Evolutionary conservation across 306 rosid genomes (phyloP), one percentile per base, ranked within the genome.

Genomic region (Adenanthera pavonina): DNA sequence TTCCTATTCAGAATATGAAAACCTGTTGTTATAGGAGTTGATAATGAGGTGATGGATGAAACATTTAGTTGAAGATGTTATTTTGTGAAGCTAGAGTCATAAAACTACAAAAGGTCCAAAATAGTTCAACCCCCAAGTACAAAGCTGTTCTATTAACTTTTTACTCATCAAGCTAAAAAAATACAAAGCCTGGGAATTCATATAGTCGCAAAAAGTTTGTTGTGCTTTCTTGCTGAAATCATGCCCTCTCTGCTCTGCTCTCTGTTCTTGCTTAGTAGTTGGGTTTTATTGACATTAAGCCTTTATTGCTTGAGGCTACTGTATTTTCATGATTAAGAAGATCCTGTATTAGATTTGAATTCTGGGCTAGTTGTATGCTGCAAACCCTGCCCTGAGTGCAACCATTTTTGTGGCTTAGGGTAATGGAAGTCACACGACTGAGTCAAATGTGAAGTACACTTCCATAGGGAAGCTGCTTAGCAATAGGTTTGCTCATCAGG

Each of bases 401-500:
- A 66, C 25, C 75, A 3, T 44, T 82, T 84, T 60, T 72, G 19
- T 86, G 69, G 77, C 88, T 78, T 91, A 93, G 98, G 88, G 76
- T 57, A 81, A 89, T 33, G 88, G 85, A 82, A 78, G 79, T 68
- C 52, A 52, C 10, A 11, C 33, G 56, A 74, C 36, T 49, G 85
- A 91, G 86, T 80, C 91, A 35, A 85, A 74, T 80, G 77, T 68
- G 53, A 72, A 51, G 16, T 59, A 80, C 82, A 76, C 87, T 78
- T 88, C 97, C 40, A 78, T 90, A 34, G 94, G 91, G 80, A 93
- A 90, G 89, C 91, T 96, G 65, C 94, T 92, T 20, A 91, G 89
- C 85, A 92, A 92, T 80, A 87, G 79, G 19, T 96, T 96, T 86
- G 97, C 98, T 46, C 79, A 82, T 61, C 98, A 91, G 98, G 99